phyloP scores from a whole-genome alignment of 2,329 filamentous ascomycete species.

The Penicillium frequentans region DNA sequence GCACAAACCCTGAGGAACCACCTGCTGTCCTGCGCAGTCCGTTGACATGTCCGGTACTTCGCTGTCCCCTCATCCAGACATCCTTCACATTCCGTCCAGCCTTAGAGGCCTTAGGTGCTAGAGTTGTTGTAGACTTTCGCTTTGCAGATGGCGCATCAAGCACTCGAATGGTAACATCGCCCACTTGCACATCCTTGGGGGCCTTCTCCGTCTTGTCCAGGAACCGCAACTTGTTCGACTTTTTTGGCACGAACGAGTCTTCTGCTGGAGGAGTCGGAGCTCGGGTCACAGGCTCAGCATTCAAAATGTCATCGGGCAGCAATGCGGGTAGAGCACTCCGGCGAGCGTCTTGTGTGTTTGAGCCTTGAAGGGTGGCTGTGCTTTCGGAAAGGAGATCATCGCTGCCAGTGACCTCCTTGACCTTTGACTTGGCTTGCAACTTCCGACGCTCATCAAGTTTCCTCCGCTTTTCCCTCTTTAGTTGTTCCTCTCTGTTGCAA shows the following conservation, averaged over 20 bases:
- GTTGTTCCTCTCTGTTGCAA: slow-evolving; percentile 36
- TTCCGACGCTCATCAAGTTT: slow-evolving; percentile 42
- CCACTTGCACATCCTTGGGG: slow-evolving; percentile 52
- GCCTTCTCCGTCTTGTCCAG: slow-evolving; percentile 49
- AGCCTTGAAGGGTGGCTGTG: slow-evolving; percentile 42
- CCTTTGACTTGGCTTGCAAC: slow-evolving; percentile 38
- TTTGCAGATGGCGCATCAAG: slow-evolving; percentile 37
- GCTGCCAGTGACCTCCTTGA: slow-evolving; percentile 15
- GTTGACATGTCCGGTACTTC: slow-evolving; percentile 32
- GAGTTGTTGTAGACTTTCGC: slow-evolving; percentile 39
- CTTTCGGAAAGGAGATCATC: slow-evolving; percentile 44
- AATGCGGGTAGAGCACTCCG: slow-evolving; percentile 48
- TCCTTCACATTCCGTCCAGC: slow-evolving; percentile 38
- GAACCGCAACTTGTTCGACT: slow-evolving; percentile 50
- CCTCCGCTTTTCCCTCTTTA: slow-evolving; percentile 41
- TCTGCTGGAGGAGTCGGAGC: slow-evolving; percentile 48
- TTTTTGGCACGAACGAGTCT: slow-evolving; percentile 24
- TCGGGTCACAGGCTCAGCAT: slow-evolving; percentile 44
- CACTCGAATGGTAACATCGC: slow-evolving; percentile 51
- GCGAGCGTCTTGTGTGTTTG: slow-evolving; percentile 36
- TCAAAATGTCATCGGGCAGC: slow-evolving; percentile 53
- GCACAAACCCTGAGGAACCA: slow-evolving; percentile 39
- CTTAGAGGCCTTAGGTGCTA: slow-evolving; percentile 49
- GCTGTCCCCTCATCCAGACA: slow-evolving; percentile 40
- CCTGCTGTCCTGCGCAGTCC: slow-evolving; percentile 40